Evolutionary conservation across 2,329 filamentous ascomycete genomes (phyloP), one percentile per base, ranked within the genome.

Genomic region (Tolypocladium paradoxum): DNA sequence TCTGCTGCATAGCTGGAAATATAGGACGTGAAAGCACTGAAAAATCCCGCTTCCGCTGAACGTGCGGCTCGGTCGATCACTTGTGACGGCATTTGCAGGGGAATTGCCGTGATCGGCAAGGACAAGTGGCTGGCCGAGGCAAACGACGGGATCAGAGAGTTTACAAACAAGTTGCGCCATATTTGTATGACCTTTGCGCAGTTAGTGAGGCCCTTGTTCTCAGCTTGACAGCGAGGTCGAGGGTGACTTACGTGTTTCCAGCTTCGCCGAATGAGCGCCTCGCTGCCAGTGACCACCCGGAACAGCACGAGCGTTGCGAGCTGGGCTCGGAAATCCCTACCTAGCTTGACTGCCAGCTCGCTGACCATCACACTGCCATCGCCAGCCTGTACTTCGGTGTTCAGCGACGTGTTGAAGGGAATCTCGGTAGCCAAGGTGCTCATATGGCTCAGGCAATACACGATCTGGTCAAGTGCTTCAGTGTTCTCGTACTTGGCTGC

Each of bases 1-100:
- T 97, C 93, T 12, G 93, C 95, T 43, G 95, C 93, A 67, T 99
- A 97, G 68, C 92, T 97, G n/a, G 91, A 95, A 34, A 99, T 90
- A 64, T 97, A 99, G 6, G 88, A 95, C 0, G 92, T 95, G 62
- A 99, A 89, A 1, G 92, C 90, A 4, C 91, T 96, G 66, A 99
- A 90, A 49, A 99, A 81, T 6, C 93, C 90, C 2, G 84, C 84
- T 31, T 99, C 93, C 54, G 77, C 82, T 35, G 84, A 76, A 58
- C 89, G 87, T 43, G 87, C 78, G 53, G 85, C 90, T 53, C 92
- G 84, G 66, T 97, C 93, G 58, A 99, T 91, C 49, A 97, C 82
- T 65, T 96, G 91, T 11, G 90, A 93, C 2, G 93, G 91, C 14
- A 83, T 89, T 63, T 96, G 92, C 48, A 97, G 75, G 4, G 93